These are phyloP conservation scores for Penicillium sp. DNA, from an alignment of 2,329 filamentous ascomycete species.

Conservation along the genomic window DNA sequence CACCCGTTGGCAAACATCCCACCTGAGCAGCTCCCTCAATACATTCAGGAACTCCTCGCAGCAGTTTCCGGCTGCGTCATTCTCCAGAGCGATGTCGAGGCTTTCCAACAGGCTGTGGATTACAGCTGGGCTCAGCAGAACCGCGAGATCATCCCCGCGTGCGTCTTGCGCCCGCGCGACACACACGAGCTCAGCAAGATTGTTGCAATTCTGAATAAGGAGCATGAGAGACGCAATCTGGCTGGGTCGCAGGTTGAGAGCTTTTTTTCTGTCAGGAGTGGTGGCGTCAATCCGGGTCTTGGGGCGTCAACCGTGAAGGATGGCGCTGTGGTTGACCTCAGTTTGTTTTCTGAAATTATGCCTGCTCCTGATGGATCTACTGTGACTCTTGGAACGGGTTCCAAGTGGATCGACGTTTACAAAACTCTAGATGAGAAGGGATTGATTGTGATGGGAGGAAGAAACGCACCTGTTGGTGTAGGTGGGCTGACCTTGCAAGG, in stretches of 20 bases:
- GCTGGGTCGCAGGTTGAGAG: constrained; percentile 2
- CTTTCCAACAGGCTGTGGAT: constrained; percentile 8
- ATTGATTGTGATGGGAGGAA: constrained; percentile 11
- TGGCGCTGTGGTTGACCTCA: constrained; percentile 11
- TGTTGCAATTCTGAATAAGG: constrained; percentile 5
- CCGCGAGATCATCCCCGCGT: constrained; percentile 12
- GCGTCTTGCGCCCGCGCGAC: constrained; percentile 7
- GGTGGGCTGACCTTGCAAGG: constrained; percentile 11
- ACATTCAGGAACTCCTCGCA: constrained; percentile 7
- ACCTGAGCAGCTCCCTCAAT: constrained; percentile 10
- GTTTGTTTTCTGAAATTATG: constrained; percentile 4
- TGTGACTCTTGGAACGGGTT: constrained; percentile 8
- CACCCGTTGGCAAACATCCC: constrained; percentile 7
- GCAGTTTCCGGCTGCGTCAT: constrained; percentile 1
- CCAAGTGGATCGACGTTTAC: constrained; percentile 12
- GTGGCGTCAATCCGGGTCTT: constrained; percentile 8
- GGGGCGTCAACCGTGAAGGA: constrained; percentile 9
- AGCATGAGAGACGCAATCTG: constrained; percentile 1
- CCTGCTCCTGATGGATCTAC: constrained; percentile 1
- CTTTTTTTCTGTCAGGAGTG: constrained; percentile 4
- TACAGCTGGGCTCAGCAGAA: constrained; percentile 11
- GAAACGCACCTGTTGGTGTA: constrained; percentile 13
- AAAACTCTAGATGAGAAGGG: constrained; percentile 7
- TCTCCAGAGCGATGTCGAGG: constrained; percentile 3
- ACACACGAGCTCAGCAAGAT: constrained; percentile 10